Percentiles rank a stretch among this genome's conserved stretches.
phyloP scores from a whole-genome alignment of 345 rosid genomes.

The Acer yangbiense region DNA sequence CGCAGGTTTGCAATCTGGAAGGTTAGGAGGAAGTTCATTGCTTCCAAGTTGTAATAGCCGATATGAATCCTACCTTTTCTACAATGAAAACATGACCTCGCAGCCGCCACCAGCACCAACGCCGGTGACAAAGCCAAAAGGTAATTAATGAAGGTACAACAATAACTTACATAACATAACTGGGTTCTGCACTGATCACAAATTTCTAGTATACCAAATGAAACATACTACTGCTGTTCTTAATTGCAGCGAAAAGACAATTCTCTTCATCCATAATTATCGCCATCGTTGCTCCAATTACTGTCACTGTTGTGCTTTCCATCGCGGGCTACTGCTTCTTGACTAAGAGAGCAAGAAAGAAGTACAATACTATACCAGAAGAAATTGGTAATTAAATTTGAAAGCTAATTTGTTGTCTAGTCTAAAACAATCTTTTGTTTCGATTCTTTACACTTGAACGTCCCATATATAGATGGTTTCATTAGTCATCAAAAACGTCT shows the following conservation, averaged over 20 bases:
- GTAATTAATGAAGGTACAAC: not conserved
- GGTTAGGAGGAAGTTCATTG: slow-evolving; percentile 28
- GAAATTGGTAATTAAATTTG: slow-evolving; percentile 31
- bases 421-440: too few species aligned
- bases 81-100: not conserved
- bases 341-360: slow-evolving; percentile 35
- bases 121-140: not conserved
- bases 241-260: slow-evolving; percentile 32
- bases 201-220: too few species aligned
- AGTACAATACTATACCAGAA: slow-evolving; percentile 21
- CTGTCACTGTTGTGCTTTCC: slow-evolving; percentile 30
- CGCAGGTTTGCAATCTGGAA: too few species aligned
- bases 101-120: not conserved
- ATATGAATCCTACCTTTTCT: slow-evolving; percentile 26
- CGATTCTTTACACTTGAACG: too few species aligned
- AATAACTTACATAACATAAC: too few species aligned
- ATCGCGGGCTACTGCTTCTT: slow-evolving; percentile 29
- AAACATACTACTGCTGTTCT: not conserved
- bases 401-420: too few species aligned
- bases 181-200: too few species aligned
- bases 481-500: too few species aligned
- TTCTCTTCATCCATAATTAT: slow-evolving; percentile 24
- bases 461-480: too few species aligned
- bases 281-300: slow-evolving; percentile 35
- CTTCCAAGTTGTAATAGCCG: slow-evolving; percentile 39